Evolutionary conservation across 2,329 filamentous ascomycete genomes (phyloP), one percentile per base, ranked within the genome.

Genomic region (Penicillium hesseltinei): DNA sequence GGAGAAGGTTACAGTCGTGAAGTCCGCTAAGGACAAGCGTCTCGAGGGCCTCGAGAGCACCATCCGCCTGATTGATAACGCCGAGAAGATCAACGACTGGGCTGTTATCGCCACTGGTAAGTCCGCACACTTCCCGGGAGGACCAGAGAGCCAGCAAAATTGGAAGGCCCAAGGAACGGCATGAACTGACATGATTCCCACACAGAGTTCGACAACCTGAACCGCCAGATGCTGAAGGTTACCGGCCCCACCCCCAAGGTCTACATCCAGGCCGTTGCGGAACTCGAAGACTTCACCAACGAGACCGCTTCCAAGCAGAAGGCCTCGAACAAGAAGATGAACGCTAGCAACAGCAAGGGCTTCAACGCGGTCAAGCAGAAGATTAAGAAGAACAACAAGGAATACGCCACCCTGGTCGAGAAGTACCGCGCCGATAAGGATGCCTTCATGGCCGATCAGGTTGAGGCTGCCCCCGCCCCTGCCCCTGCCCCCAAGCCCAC

Each of bases 301-400:
- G 95, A 99, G 81, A 88, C 92, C 25, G 85, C 96, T 64, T 87
- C 92, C 69, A 97, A 97, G 84, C 91, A 96, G 75, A 99, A 99
- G 82, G 90, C 95, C 66, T 90, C 90, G 2, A 87, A 88, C 62
- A 97, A 97, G 86, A 97, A 97, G 84, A 96, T 97, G 92, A 99
- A 96, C 80, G 92, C 92, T 61, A 94, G 88, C 72, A 95, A 93
- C 73, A 89, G 92, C 65, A 91, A 92, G 78, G 92, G 92, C 71
- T 85, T 99, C 71, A 99, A 97, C 76, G 91, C 92, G 62, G 90
- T 97, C 72, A 96, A 97, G 81, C 94, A 99, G 78, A 92, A 92
- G 80, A 91, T 99, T 81, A 92, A 93, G 86, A 97, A 97, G 85
- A 93, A 93, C 80, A 96, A 93, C 84, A 95, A 96, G 80, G 93